Conservation (phyloP, 1,284 basidiomycete species). For the Tilletia caries region DNA sequence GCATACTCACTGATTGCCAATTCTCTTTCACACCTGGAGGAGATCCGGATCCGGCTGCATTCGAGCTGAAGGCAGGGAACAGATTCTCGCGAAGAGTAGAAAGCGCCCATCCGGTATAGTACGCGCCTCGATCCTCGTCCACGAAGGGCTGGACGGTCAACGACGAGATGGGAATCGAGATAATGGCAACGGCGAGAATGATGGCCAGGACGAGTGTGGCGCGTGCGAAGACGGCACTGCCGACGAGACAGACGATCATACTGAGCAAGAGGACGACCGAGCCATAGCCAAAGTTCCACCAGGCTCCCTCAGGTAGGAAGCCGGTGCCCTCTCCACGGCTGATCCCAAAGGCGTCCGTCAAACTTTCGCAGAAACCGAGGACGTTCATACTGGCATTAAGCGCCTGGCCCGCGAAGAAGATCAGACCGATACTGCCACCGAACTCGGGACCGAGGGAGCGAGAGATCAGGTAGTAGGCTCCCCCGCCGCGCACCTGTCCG, state of each 20-base stretch:
- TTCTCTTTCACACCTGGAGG: conserved; percentile 33
- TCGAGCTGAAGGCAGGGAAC: conserved; percentile 47
- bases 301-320: conserved; percentile 48
- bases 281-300: conserved; percentile 49
- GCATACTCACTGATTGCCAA: conserved; percentile 35
- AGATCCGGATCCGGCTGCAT: conserved; percentile 44
- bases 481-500: conserved; percentile 51
- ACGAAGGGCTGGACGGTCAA: conserved; percentile 43
- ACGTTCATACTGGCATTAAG: conserved; percentile 52
- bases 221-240: conserved; percentile 46
- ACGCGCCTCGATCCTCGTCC: conserved; percentile 44
- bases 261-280: conserved; percentile 41
- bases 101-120: conserved; percentile 50
- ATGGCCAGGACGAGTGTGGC: conserved; percentile 48
- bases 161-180: conserved; percentile 47
- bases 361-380: conserved; percentile 50
- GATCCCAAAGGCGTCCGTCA: conserved; percentile 46
- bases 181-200: conserved; percentile 40
- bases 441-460: conserved; percentile 52
- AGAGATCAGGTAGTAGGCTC: conserved; percentile 52
- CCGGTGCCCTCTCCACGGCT: conserved; percentile 27
- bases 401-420: conserved; percentile 51
- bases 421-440: conserved; percentile 51
- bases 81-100: conserved; percentile 43
- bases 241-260: conserved; percentile 48